Percentiles rank a stretch among this genome's conserved stretches.
These are phyloP conservation scores for Excoecaria cochinchinensis DNA, from an alignment of 345 rosid species.

Conservation along the genomic window DNA sequence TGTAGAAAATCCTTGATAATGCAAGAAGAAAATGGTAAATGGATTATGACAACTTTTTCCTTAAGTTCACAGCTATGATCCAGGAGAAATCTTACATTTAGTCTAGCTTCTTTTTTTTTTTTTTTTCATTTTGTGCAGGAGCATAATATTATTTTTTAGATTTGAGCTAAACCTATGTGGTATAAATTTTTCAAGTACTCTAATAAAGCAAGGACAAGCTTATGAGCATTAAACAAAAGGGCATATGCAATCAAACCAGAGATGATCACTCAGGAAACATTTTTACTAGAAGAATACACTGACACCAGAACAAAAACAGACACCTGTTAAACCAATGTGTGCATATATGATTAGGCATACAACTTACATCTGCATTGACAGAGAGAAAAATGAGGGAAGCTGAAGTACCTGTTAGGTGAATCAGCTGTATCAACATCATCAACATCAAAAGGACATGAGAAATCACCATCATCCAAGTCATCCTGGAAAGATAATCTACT, in stretches of 20 bases:
- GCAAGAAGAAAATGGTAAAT: background rate
- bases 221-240: background rate
- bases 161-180: background rate
- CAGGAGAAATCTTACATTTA: background rate
- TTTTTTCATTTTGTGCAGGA: background rate
- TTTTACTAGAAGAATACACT: background rate
- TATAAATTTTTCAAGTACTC: background rate
- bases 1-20: background rate
- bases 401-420: slow-evolving; percentile 52
- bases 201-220: background rate
- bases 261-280: background rate
- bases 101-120: background rate
- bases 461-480: slow-evolving; percentile 74
- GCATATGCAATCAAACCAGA: slow-evolving; percentile 4
- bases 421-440: slow-evolving; percentile 76
- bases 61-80: background rate
- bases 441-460: slow-evolving; percentile 83
- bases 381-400: background rate
- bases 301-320: background rate
- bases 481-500: slow-evolving; percentile 84
- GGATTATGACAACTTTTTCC: background rate
- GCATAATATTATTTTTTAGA: background rate
- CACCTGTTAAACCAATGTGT: background rate
- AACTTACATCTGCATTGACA: background rate
- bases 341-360: slow-evolving; percentile 3